Percentiles rank a stretch among this genome's conserved stretches.
phyloP scores from a whole-genome alignment of 495 filamentous ascomycete genomes.

The Haplographium delicatum region DNA sequence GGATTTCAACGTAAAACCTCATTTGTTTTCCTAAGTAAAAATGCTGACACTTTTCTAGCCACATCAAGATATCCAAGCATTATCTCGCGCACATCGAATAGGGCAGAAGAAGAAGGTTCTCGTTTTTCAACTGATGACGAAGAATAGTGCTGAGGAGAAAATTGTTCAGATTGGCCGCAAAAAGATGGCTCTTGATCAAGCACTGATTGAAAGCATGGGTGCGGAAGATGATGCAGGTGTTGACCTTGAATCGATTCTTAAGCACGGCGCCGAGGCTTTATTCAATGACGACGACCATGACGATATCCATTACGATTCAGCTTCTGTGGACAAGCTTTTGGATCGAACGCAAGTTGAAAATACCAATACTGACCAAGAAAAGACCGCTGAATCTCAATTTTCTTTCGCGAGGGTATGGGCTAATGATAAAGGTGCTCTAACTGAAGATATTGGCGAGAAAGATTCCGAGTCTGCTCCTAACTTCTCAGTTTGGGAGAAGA shows the following conservation, averaged over 20 bases:
- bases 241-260: constrained; percentile 84
- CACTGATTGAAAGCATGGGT: constrained; percentile 86
- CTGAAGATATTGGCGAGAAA: constrained; percentile 51
- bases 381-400: constrained; percentile 71
- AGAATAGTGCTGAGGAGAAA: constrained; percentile 85
- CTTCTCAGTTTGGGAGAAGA: constrained; percentile 79
- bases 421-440: constrained; percentile 64
- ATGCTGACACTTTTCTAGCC: constrained; percentile 38
- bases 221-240: constrained; percentile 65
- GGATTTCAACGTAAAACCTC: constrained; percentile 78
- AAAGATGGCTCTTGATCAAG: constrained; percentile 90
- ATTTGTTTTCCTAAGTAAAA: too few species aligned
- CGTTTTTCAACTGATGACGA: constrained; percentile 89
- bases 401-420: constrained; percentile 91
- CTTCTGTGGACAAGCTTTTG: constrained; percentile 79
- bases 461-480: constrained; percentile 45
- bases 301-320: constrained; percentile 71
- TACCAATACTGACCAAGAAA: constrained; percentile 50
- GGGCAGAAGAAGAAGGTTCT: constrained; percentile 94
- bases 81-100: constrained; percentile 91
- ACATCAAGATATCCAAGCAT: constrained; percentile 93
- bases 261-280: constrained; percentile 79
- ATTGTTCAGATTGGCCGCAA: constrained; percentile 94
- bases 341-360: constrained; percentile 80
- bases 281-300: constrained; percentile 68